Evolutionary conservation across 257 asterid species (phyloP), one percentile per base, ranked within the genome.

Genomic region (Plantago ovata): DNA sequence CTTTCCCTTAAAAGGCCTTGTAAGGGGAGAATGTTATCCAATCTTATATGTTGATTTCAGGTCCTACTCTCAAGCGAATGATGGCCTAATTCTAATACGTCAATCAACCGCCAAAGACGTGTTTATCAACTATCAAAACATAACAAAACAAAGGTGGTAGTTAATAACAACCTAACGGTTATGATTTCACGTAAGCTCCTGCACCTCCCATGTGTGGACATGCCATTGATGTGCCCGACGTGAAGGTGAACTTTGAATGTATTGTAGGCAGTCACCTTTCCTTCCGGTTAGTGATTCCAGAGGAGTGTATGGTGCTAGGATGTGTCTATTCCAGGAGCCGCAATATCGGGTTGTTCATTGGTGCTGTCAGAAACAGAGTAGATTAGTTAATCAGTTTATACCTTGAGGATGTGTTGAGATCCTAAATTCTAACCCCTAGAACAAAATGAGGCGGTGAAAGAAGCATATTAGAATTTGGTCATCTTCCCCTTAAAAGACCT

Each of bases 181-280:
- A 85, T 3, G 98, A 91, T 56, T 85, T 91, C 11, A 91, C 89
- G 47, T 87, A 91, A 56, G 98, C 98, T 53, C 94, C 92, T 2
- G 64, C 73, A 12, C 96, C 96, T 16, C 77, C 79, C 16, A 81
- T 81, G 50, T 91, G 98, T 16, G 98, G 98, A 64, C 98, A 91
- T 0, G 98, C 53, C 96, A 91, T 91, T 21, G 98, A 91, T 18
- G 98, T 91, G 38, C 98, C 98, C 0, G 98, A 91, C 94, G 87
- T 87, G 68, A 91, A 32, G 38, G 78, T 85, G 76, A 84, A 91
- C 57, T 83, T 78, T 11, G 96, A 79, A 59, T n/a, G n/a, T n/a
- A n/a, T n/a, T 50, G 76, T 24, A 69, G 85, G 0, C 82, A 69
- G 56, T 91, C 96, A 9, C 87, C 98, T 72, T 75, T 66, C 60